phyloP scores from a whole-genome alignment of 192 early-diverging fungal genomes.

The Polychytrium aggregatum region DNA sequence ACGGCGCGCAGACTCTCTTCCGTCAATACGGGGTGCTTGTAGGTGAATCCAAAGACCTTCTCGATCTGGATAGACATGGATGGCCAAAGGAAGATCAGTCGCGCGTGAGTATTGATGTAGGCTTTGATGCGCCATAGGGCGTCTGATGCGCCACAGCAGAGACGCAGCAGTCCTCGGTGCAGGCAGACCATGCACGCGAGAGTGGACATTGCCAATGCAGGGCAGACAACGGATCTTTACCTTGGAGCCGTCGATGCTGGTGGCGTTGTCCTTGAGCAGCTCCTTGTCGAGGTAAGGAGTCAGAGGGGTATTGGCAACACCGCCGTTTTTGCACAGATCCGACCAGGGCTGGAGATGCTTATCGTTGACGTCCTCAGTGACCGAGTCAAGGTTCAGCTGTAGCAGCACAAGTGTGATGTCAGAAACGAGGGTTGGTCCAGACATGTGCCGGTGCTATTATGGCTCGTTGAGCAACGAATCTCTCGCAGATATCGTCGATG shows the following conservation, averaged over 20 bases:
- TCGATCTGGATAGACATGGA: constrained; percentile 40
- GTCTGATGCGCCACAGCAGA: neutral
- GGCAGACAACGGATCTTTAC: constrained; percentile 10
- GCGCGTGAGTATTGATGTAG: neutral
- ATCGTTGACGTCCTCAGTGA: constrained; percentile 90
- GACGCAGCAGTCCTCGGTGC: neutral
- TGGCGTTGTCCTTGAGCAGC: constrained; percentile 72
- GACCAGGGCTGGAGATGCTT: constrained; percentile 90
- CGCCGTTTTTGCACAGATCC: constrained; percentile 58
- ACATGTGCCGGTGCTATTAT: too few species aligned
- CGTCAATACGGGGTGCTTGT: constrained; percentile 56
- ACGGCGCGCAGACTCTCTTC: constrained; percentile 55
- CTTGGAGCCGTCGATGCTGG: constrained; percentile 74
- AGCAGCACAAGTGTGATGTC: constrained; percentile 4
- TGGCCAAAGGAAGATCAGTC: neutral
- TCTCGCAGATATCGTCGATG: too few species aligned
- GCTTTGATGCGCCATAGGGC: neutral
- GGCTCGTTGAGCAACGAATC: too few species aligned
- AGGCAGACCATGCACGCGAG: neutral
- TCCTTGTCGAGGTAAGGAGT: constrained; percentile 92
- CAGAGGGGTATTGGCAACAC: constrained; percentile 69
- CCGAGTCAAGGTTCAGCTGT: constrained; percentile 68
- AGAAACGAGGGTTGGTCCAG: too few species aligned
- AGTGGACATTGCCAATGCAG: constrained; percentile 2
- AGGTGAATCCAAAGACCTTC: constrained; percentile 52